Base-by-base conservation (phyloP, 805 yeast genomes). In the Pichia phayaonensis region DNA sequence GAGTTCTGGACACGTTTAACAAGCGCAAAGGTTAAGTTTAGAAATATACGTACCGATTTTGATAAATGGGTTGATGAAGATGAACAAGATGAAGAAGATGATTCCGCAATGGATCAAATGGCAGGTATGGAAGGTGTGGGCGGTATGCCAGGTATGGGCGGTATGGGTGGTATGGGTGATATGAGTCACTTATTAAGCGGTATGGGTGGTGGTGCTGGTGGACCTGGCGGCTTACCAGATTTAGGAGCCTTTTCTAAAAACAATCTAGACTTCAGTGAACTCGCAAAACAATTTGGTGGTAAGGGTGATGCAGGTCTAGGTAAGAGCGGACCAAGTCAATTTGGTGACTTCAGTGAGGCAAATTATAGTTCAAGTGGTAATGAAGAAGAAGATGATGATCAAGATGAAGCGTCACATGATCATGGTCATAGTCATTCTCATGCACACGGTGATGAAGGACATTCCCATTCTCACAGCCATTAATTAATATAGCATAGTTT, bases 31-130 rank as follows among this genome's bases (percentile, higher is more conserved):
- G 75, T 78, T 62, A 89, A 83, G 66, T 79, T 76, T 54, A 88
- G 83, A 57, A 87, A 79, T 69, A 79, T 92, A 65, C 86, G 87
- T 74, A 92, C 99, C 15, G 98, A 92, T 65, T 92, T 92, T 64
- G 96, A 90, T 72, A 87, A 84, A 69, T 92, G 99, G 99, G 96
- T 87, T 40, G 99, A 92, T 65, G 98, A 92, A 73, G 99, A 92
- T 65, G 99, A 92, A 71, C 99, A 92, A 71, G 90, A 88, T 40
- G 90, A 82, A 47, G 74, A 72, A 12, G 84, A 75, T 41, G 76
- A 70, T 8, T 51, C 47, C 16, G 68, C 31, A 22, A 8, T 63
- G 31, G 72, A 66, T 18, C 53, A 54, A 13, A 20, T 48, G n/a
- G 46, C 29, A 12, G 50, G 49, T 24, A 48, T 52, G 40, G 46